Base-by-base conservation (phyloP, 2,329 filamentous ascomycete species). In the Acrodontium crateriforme region DNA sequence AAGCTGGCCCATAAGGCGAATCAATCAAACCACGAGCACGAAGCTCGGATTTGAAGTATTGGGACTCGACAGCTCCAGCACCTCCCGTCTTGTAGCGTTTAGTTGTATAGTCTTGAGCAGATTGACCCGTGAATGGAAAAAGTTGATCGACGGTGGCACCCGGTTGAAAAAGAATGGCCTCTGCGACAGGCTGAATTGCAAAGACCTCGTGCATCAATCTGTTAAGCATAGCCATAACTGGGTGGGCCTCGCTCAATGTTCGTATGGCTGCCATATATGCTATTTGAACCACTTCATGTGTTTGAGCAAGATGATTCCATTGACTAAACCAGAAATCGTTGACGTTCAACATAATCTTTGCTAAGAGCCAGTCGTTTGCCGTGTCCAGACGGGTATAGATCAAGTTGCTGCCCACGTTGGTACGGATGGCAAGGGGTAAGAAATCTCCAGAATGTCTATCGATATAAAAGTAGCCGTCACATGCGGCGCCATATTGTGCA, bases 271-370 rank as follows among this genome's bases (percentile, higher is more conserved):
- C 59, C 33, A 58, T 40, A 40, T 60, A 58, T 1, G 55, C 52
- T 28, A 56, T 53, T 36, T 67, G 60, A 3, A 51, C 42, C 8
- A 62, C 54, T 10, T 50, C 53, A 35, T 67, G 63, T 0, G 55
- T 57, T n/a, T 44, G 44, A 2, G 54, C 54, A 2, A 66, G 44
- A 35, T 66, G 61, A 31, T 54, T 51, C 44, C 54, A 57, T 28
- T 63, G 57, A 0, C 49, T 47, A 32, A 59, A 53, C 44, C 58
- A 65, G 18, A 65, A 49, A 36, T 66, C 60, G 27, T 66, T 64
- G 15, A 49, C 43, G 27, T 64, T 63, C 40, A 62, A 63, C 38
- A 62, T 52, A 23, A 65, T 58, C 46, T 67, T 67, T 5, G 63
- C 64, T 4, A 67, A 42, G 5, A 63, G 41, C 63, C 63, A 67